Evolutionary conservation across 495 filamentous ascomycete genomes (phyloP).

Genomic region (Aspergillus nidulans): DNA sequence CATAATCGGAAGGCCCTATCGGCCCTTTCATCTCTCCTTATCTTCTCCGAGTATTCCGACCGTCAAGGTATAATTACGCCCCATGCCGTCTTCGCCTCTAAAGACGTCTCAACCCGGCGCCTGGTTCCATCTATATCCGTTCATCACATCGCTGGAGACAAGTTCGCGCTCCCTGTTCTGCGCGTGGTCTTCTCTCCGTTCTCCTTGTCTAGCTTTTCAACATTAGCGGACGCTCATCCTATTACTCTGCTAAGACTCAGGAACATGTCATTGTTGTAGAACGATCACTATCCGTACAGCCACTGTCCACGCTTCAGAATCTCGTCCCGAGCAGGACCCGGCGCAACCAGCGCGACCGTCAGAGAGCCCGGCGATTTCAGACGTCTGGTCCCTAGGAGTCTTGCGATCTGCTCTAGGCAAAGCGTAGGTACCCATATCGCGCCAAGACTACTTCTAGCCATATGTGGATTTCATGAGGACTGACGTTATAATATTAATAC

Average conservation of each 20-base stretch:
- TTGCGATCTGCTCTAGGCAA: no score
- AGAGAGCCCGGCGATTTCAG: no score
- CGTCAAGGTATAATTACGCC: neutral
- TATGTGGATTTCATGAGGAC: no score
- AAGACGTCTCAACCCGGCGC: neutral
- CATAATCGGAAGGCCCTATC: neutral
- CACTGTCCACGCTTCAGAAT: neutral
- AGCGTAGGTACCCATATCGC: no score
- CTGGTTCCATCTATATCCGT: neutral
- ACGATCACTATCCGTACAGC: neutral
- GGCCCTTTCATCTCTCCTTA: neutral
- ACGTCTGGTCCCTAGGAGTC: no score
- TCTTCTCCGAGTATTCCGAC: neutral
- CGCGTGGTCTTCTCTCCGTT: neutral
- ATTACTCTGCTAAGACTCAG: neutral
- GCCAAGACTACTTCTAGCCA: no score
- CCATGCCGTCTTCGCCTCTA: neutral
- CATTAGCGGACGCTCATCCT: neutral
- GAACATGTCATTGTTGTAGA: neutral
- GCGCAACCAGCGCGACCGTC: neutral
- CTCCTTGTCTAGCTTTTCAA: neutral
- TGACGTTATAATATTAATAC: no score
- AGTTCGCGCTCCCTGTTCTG: neutral
- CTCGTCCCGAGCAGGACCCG: neutral
- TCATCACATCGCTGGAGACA: neutral